Evolutionary conservation across 176 grass and related monocot genomes (phyloP).

Genomic region (Ensete glaucum): DNA sequence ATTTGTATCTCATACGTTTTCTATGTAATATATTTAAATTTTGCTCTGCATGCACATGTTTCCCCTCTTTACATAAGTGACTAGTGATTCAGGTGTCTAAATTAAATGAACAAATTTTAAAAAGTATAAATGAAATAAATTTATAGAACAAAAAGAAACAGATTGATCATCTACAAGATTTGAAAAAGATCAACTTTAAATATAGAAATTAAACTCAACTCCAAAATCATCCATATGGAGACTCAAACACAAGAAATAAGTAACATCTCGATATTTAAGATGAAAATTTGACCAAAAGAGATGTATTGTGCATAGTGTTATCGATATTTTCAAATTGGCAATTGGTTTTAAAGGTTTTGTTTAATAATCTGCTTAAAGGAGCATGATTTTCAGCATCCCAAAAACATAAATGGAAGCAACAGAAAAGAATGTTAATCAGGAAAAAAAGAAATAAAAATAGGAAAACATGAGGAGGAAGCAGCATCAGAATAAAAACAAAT

Average conservation of each 20-base stretch:
- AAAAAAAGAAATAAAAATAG: not conserved
- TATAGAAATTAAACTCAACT: not conserved
- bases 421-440: not conserved
- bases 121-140: not conserved
- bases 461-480: not conserved
- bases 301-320: not conserved
- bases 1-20: too few relatives aligned
- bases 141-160: too few relatives aligned
- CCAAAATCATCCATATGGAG: not conserved
- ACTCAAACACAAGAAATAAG: not conserved
- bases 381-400: not conserved
- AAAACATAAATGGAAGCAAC: not conserved
- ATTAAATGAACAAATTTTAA: not conserved
- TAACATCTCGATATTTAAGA: not conserved
- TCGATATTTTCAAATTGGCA: not conserved
- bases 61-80: not conserved
- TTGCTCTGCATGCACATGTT: not conserved
- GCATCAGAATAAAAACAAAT: not conserved
- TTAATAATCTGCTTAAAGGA: not conserved
- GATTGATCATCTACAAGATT: too few relatives aligned
- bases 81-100: not conserved
- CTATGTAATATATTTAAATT: too few relatives aligned
- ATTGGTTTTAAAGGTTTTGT: not conserved
- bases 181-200: too few relatives aligned
- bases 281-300: not conserved